Base-by-base conservation (phyloP, 192 early-diverging fungal species). In the Backusella mclennaniae region DNA sequence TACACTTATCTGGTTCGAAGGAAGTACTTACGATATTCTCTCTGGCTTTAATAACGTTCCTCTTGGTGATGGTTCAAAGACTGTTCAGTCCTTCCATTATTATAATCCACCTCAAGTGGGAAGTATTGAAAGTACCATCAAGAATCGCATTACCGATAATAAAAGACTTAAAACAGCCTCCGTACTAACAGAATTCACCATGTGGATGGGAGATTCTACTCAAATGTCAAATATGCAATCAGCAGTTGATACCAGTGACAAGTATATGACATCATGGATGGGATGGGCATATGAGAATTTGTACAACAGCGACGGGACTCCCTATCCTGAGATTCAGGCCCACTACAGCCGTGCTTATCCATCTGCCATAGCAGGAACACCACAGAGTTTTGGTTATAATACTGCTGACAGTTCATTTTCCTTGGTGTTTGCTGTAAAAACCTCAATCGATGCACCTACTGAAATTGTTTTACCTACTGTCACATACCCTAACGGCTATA, bases 281-380 rank as follows among this genome's bases (percentile, higher is more conserved):
- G 89, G 87, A 6, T 90, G 87, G 87, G 77, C 87, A 1, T 90
- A 90, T 49, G 85, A 90, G 67, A 82, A 85, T 66, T 56, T 87
- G 1, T 86, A 83, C 77, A 71, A 73, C 26, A 21, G 38, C 21
- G 69, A 42, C 19, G 26, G 44, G 14, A 63, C 66, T 26, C 79
- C 79, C 1, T 49, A 79, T 29, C 79, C 84, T 3, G 72, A 77
- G 6, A 23, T 85, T 39, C 74, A 76, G 0, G 67, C 69, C 2
- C 39, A 75, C 6, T 85, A 85, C 52, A 78, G 79, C 36, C 84
- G 84, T 41, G 73, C 81, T 4, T 85, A 85, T 72, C 82, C 79
- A 38, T 74, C 80, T 41, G 84, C 84, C 3, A 75, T 83, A 14
- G 82, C 82, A 8, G 84, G 84, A 23, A 72, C 42, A 0, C 80